phyloP scores from a whole-genome alignment of 2,329 filamentous ascomycete species.

The Diplodia seriata region DNA sequence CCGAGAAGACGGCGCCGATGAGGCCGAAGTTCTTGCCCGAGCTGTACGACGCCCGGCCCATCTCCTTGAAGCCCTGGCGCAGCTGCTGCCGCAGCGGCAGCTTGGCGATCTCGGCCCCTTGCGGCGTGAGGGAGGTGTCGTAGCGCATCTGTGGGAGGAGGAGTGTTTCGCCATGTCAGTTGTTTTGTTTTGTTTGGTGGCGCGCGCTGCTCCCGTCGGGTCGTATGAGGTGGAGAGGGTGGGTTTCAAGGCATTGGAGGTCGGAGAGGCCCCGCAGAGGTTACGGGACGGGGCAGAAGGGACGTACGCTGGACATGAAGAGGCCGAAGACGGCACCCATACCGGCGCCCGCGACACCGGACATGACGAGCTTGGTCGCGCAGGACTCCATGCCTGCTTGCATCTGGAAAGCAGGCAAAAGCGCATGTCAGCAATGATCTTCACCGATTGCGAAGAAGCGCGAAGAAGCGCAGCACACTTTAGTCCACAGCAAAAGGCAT shows the following conservation, averaged over 20 bases:
- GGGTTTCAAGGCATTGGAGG: not conserved
- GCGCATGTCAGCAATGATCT: constrained; percentile 18
- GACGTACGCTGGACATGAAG: constrained; percentile 93
- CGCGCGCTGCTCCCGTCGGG: no score
- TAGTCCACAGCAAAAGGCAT: not conserved
- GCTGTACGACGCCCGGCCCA: constrained; percentile 82
- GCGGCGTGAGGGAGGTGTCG: constrained; percentile 80
- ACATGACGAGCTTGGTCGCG: constrained; percentile 84
- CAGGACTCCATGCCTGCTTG: constrained; percentile 90
- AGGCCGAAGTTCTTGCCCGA: constrained; percentile 93
- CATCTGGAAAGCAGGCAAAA: constrained; percentile 63
- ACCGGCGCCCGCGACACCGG: constrained; percentile 91
- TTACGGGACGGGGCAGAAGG: constrained; percentile 4
- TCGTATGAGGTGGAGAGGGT: not conserved
- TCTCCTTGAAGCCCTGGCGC: constrained; percentile 86
- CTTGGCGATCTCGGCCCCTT: constrained; percentile 59
- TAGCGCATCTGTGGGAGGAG: constrained; percentile 80
- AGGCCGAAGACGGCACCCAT: constrained; percentile 93
- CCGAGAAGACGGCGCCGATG: constrained; percentile 87
- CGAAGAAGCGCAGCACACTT: not conserved
- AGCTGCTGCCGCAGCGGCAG: constrained; percentile 87
- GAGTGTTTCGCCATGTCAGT: not conserved
- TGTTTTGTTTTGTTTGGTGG: not conserved
- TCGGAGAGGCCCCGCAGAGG: constrained; percentile 1
- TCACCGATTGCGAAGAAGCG: not conserved